These are phyloP conservation scores for Panaeolus cyanescens DNA, from an alignment of 768 basidiomycete species.

Conservation along the genomic window DNA sequence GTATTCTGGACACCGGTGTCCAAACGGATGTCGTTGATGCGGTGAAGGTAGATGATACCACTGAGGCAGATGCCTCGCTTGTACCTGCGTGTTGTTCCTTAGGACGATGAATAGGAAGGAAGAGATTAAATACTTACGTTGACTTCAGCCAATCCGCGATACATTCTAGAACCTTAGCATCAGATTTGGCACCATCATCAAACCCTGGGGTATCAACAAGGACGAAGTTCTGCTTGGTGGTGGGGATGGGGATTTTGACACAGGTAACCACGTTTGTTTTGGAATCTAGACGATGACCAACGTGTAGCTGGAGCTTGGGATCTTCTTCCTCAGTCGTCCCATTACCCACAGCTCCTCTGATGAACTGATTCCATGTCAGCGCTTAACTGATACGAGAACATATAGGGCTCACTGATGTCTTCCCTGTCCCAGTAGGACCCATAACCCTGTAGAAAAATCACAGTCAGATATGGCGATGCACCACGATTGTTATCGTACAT, in stretches of 20 bases:
- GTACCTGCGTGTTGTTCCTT: not conserved
- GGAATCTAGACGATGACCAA: not conserved
- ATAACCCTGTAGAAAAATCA: not conserved
- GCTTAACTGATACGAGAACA: not conserved
- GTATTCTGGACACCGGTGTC: not conserved
- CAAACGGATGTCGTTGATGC: constrained; percentile 4
- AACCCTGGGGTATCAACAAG: constrained; percentile 2
- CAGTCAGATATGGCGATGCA: not conserved
- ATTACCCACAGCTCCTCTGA: not conserved
- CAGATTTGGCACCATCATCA: not conserved
- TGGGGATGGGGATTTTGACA: not conserved
- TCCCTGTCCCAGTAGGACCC: not conserved
- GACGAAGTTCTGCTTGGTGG: not conserved
- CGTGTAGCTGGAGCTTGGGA: not conserved
- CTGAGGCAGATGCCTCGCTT: not conserved
- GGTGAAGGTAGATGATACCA: constrained; percentile 7
- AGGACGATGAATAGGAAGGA: not conserved
- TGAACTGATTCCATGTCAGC: not conserved
- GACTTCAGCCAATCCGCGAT: not conserved
- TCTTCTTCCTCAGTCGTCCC: not conserved
- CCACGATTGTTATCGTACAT: not conserved
- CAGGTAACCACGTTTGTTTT: not conserved
- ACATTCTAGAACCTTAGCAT: not conserved
- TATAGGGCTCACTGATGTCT: not conserved
- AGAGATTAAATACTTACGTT: not conserved